A percentile compares a stretch with the other conserved stretches of the same genome.
phyloP scores from a whole-genome alignment of 2,329 filamentous ascomycete species.

The Acrocalymma vagum region DNA sequence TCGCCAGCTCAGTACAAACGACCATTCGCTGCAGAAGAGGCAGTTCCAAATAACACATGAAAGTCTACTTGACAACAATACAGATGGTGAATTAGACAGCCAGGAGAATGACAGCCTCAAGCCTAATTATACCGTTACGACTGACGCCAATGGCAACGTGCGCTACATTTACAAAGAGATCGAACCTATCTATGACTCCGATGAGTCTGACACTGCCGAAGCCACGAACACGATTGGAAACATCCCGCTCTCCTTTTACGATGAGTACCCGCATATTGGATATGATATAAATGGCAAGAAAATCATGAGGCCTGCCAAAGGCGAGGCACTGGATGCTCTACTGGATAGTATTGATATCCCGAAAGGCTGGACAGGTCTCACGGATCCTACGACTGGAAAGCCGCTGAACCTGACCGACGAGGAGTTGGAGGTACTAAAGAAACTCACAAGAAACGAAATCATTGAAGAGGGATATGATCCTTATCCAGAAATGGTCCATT shows the following conservation, averaged over 20 bases:
- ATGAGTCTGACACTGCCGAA: constrained; percentile 85
- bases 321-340: constrained; percentile 90
- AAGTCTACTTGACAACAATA: constrained; percentile 19
- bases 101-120: constrained; percentile 38
- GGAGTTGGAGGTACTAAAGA: constrained; percentile 86
- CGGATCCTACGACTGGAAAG: constrained; percentile 92
- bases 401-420: constrained; percentile 86
- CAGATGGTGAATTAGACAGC: constrained; percentile 35
- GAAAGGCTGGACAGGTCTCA: constrained; percentile 96
- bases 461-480: constrained; percentile 90
- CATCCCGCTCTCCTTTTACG: constrained; percentile 94
- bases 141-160: constrained; percentile 88
- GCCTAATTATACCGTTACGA: constrained; percentile 69
- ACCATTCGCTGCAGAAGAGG: constrained; percentile 26
- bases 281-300: constrained; percentile 99
- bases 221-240: constrained; percentile 92
- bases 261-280: constrained; percentile 96
- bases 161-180: constrained; percentile 95
- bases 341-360: constrained; percentile 96
- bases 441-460: constrained; percentile 87
- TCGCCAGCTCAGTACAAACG: constrained; percentile 50
- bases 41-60: constrained; percentile 23
- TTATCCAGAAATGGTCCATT: constrained; percentile 92
- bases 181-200: constrained; percentile 93
- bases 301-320: constrained; percentile 94